Conservation (phyloP, 169 alveolate genomes). For the Plasmodium gallinaceum region DNA sequence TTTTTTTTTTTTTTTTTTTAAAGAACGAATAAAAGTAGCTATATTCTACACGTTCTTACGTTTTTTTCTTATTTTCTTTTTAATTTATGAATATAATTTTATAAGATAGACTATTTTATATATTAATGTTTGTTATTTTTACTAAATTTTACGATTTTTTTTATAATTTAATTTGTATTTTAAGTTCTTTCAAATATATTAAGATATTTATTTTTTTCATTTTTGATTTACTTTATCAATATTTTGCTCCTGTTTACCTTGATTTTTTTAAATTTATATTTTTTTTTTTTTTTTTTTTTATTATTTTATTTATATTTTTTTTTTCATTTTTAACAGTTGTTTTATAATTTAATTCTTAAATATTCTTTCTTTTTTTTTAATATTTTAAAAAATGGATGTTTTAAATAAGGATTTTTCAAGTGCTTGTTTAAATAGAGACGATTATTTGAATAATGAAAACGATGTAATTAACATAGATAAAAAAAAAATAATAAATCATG, state of each 20-base stretch:
- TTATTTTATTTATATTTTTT: not conserved
- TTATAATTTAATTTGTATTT: too few relatives aligned
- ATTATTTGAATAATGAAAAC: slow-evolving; percentile 28
- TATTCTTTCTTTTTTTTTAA: not conserved
- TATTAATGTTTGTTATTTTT: too few relatives aligned
- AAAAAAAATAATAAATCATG: not conserved
- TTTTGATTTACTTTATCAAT: not conserved
- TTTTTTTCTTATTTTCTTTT: not conserved
- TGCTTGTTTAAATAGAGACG: slow-evolving; percentile 10
- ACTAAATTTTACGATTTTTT: too few relatives aligned
- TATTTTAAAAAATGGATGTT: slow-evolving; percentile 18
- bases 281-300: slow-evolving; percentile 25
- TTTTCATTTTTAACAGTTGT: not conserved
- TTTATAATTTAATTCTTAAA: not conserved
- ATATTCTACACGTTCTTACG: not conserved
- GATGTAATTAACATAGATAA: slow-evolving; percentile 4
- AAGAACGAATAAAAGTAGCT: not conserved
- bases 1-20: slow-evolving; percentile 30
- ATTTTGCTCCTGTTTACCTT: not conserved
- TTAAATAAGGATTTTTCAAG: slow-evolving; percentile 25
- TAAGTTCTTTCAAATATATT: too few relatives aligned
- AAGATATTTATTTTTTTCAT: too few relatives aligned
- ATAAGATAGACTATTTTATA: too few relatives aligned
- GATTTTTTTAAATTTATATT: not conserved
- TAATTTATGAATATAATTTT: not conserved